phyloP scores from a whole-genome alignment of 139 green algal species.

The Chlorella sorokiniana region DNA sequence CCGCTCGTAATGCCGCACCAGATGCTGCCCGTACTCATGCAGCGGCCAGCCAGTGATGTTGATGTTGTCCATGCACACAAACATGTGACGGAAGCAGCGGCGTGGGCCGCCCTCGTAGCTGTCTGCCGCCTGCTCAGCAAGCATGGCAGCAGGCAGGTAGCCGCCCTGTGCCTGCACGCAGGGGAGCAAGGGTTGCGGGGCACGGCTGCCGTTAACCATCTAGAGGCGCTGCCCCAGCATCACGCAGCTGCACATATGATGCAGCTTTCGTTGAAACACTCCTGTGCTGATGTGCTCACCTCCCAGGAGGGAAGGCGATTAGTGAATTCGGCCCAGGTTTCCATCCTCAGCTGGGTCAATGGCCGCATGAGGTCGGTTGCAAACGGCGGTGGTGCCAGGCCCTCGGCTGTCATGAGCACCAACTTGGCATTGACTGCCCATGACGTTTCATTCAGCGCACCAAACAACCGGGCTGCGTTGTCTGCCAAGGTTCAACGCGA shows the following conservation, averaged over 20 bases:
- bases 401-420: conserved; percentile 2
- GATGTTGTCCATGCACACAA: neutral
- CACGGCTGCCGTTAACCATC: too few species aligned
- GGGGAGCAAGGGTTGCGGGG: too few species aligned
- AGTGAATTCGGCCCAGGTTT: neutral
- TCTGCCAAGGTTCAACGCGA: too few species aligned
- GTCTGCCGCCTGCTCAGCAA: neutral
- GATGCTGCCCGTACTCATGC: neutral
- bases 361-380: neutral
- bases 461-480: neutral
- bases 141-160: neutral
- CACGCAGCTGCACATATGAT: too few species aligned
- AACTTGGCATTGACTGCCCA: neutral
- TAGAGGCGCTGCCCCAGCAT: too few species aligned
- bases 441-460: neutral
- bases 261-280: too few species aligned
- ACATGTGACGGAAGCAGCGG: conserved; percentile 10
- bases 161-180: neutral
- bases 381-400: neutral
- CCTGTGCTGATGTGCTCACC: too few species aligned
- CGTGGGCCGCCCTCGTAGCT: neutral
- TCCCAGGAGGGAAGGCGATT: neutral
- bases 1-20: neutral
- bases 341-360: neutral
- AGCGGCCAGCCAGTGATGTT: neutral